Conservation (phyloP, 2,329 filamentous ascomycete genomes). For the Coleophoma cylindrospora region DNA sequence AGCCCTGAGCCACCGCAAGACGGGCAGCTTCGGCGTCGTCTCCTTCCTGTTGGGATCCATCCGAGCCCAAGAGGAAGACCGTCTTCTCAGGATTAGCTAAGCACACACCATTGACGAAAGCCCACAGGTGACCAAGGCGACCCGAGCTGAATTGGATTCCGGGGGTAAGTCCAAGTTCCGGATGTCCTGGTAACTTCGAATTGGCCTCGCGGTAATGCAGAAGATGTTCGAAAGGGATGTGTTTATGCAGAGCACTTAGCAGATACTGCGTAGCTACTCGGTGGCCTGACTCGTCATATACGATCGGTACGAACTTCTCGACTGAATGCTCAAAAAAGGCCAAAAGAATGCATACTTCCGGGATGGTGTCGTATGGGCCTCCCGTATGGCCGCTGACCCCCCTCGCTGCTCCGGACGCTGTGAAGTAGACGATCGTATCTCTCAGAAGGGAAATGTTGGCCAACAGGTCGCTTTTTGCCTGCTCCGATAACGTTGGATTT, state of each 20-base stretch:
- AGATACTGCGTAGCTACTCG: conserved; percentile 35
- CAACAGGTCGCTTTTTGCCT: conserved; percentile 31
- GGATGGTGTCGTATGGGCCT: conserved; percentile 32
- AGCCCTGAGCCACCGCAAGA: conserved; percentile 29
- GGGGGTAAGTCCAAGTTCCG: conserved; percentile 32
- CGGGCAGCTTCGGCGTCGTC: conserved; percentile 34
- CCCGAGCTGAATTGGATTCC: conserved; percentile 34
- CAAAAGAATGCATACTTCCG: conserved; percentile 33
- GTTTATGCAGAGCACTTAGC: conserved; percentile 29
- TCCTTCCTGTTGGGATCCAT: conserved; percentile 35
- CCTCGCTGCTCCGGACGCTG: conserved; percentile 30
- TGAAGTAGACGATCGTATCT: conserved; percentile 34
- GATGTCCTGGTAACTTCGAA: conserved; percentile 33
- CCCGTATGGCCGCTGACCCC: conserved; percentile 33
- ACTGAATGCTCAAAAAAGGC: conserved; percentile 30
- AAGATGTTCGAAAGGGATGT: conserved; percentile 32
- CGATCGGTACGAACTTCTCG: conserved; percentile 25
- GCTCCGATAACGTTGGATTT: conserved; percentile 25
- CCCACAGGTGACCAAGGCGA: conserved; percentile 34
- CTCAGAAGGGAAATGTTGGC: conserved; percentile 32
- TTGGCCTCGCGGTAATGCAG: conserved; percentile 33
- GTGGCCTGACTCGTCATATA: conserved; percentile 34
- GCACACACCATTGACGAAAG: conserved; percentile 31
- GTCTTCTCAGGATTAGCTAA: conserved; percentile 32
- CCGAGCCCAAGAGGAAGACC: conserved; percentile 30